Conservation (phyloP, 2,329 filamentous ascomycete species). For the Cytospora piceicola region DNA sequence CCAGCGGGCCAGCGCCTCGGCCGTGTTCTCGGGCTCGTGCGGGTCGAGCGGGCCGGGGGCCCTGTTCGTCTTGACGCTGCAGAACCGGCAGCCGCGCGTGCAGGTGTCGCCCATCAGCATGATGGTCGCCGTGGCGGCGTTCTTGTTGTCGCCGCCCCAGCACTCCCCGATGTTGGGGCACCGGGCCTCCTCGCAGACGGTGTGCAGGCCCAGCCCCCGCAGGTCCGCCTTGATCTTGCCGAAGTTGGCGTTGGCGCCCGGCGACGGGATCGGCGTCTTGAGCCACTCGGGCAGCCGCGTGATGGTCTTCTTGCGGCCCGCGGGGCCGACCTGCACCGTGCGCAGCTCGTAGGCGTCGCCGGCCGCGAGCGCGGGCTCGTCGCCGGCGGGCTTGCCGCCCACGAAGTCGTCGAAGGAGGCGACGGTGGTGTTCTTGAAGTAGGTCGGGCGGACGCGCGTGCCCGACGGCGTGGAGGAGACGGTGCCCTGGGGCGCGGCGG, state of each 20-base stretch:
- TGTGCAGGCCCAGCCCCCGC: slow-evolving; percentile 86
- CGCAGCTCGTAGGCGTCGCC: slow-evolving; percentile 63
- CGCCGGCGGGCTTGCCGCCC: slow-evolving; percentile 42
- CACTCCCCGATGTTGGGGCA: slow-evolving; percentile 98
- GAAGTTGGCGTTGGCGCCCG: slow-evolving; percentile 77
- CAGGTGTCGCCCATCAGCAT: slow-evolving; percentile 99
- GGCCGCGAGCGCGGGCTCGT: slow-evolving; percentile 47
- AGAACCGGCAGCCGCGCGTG: slow-evolving; percentile 94
- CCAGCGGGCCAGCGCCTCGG: slow-evolving; percentile 90
- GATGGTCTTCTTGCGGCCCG: slow-evolving; percentile 65
- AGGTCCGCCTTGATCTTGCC: slow-evolving; percentile 95
- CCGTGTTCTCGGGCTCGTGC: slow-evolving; percentile 95
- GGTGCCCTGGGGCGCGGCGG: slow-evolving; percentile 27
- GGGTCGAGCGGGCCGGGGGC: slow-evolving; percentile 80
- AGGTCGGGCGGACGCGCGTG: slow-evolving; percentile 49
- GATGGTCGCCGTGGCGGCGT: slow-evolving; percentile 92
- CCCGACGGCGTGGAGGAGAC: slow-evolving; percentile 18
- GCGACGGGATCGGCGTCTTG: slow-evolving; percentile 81
- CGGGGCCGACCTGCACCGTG: slow-evolving; percentile 67
- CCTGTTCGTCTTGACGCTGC: slow-evolving; percentile 89
- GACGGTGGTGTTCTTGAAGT: slow-evolving; percentile 63
- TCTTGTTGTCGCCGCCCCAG: slow-evolving; percentile 91
- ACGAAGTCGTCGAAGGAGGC: slow-evolving; percentile 64
- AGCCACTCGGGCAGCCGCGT: slow-evolving; percentile 89
- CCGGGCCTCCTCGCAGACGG: slow-evolving; percentile 95